Evolutionary conservation across 2,329 filamentous ascomycete genomes (phyloP), one percentile per base, ranked within the genome.

Genomic region (Hypoxylon sp.): DNA sequence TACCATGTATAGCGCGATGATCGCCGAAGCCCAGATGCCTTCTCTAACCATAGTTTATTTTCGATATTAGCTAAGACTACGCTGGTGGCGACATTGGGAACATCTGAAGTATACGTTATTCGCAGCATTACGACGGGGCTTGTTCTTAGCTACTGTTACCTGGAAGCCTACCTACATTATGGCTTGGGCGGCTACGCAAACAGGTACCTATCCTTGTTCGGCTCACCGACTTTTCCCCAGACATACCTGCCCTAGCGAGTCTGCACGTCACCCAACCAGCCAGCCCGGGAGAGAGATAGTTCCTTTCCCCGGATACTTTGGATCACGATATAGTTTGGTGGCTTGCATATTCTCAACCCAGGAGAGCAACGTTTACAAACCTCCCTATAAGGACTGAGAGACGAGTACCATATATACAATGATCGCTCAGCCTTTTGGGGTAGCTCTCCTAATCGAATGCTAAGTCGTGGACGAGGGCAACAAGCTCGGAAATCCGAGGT

Each of bases 201-300:
- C n/a, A n/a, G n/a, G 51, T 51, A 54, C 46, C 46, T 53, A 69
- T 67, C 62, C 65, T 61, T 66, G 61, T 66, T 71, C 56, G 53
- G 66, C 67, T 74, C 73, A 75, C 73, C 73, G 73, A 74, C 73
- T 74, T 74, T 74, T 74, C 64, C 45, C 67, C 57, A 64, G 61
- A 33, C 30, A 33, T 33, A 55, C 46, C 28, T 60, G 62, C 61
- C 50, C 63, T 61, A 70, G 68, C 65, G 63, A 71, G 60, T 51
- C 51, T 65, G 65, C 62, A 61, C 67, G 69, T 70, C 72, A 72
- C 68, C 61, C 62, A 63, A 63, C 58, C 59, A 58, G 55, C 59
- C 46, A 60, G 55, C 59, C 46, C 61, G 61, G 54, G 61, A 62
- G 49, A 64, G 52, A 52, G 64, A 33, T 30, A 66, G 56, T 56